Base-by-base conservation (phyloP, 768 basidiomycete genomes). In the Cystobasidium ongulense region DNA sequence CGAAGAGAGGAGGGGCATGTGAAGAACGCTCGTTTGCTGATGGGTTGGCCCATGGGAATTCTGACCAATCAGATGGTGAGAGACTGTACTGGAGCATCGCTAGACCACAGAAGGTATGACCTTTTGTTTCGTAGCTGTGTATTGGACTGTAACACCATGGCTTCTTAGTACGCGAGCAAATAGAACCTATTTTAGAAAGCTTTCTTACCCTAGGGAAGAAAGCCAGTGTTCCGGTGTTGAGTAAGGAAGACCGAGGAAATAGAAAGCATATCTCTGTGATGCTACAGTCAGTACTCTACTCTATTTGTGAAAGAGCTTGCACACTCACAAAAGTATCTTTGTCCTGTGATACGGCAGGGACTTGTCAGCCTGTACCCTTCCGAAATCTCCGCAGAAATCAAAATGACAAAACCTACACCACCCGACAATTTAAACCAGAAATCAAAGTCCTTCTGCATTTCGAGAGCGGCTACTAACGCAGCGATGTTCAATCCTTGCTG, bases 391-490 rank as follows among this genome's bases (percentile, higher is more conserved):
- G 29, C 46, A 68, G 43, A 43, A 8, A 5, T 5, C 2, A 13
- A 63, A 36, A 27, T 11, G 13, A 63, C 36, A n/a, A 7, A 27
- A 72, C 65, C 33, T 39, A 66, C 80, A 2, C 81, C 81, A 41
- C 82, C 78, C n/a, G 77, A 81, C 68, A 83, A 77, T 11, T 78
- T 74, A 76, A 82, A 83, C 82, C 82, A 84, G 76, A 83, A 84
- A 33, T 79, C 81, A 43, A 78, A 75, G n/a, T 82, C 78, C 15
- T 73, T 63, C 75, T 81, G 80, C 82, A 83, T 84, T 31, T 77
- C 78, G 1, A 74, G 75, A 0, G 82, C 82, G 5, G 82, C 73
- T 29, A 79, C 76, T 8, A 84, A 77, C 5, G 83, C 83, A 0
- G 82, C 83, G 15, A 81, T 74, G 75, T 83, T 83, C 31, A 83